These are phyloP conservation scores for Oryza brachyantha DNA, from an alignment of 176 grass and related monocot species.

Conservation along the genomic window DNA sequence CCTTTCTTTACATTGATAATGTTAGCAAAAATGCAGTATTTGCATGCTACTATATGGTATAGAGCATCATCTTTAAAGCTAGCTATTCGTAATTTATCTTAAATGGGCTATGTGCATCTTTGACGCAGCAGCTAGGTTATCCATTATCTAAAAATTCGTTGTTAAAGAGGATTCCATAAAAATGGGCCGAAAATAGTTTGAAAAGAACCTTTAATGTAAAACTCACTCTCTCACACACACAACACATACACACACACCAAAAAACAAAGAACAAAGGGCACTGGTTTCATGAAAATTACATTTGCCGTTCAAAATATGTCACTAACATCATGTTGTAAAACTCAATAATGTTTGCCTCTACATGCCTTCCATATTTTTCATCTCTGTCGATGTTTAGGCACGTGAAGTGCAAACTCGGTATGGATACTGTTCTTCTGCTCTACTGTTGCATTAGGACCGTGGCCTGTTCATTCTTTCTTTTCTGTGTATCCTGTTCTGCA, in stretches of 20 bases:
- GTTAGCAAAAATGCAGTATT: constrained; percentile 1
- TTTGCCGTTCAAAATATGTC: not conserved
- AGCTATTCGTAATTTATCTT: not conserved
- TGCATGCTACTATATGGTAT: not conserved
- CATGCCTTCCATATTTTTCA: not conserved
- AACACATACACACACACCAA: no score
- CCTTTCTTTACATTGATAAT: not conserved
- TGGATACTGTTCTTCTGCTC: not conserved
- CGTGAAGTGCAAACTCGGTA: not conserved
- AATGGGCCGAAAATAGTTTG: not conserved
- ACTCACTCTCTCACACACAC: no score
- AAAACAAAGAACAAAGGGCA: not conserved
- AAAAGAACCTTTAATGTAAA: not conserved
- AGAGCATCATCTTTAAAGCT: constrained; percentile 1
- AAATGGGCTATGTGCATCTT: no score
- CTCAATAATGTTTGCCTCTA: not conserved
- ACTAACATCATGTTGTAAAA: not conserved
- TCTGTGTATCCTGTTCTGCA: constrained; percentile 13
- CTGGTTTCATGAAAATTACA: not conserved
- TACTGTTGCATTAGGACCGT: not conserved
- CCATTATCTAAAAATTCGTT: not conserved
- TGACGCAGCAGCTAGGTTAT: no score
- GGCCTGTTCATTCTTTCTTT: not conserved
- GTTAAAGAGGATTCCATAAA: not conserved
- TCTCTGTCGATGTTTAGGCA: not conserved